Conservation (phyloP, 2,329 filamentous ascomycete species). For the Aureobasidium sp. region DNA sequence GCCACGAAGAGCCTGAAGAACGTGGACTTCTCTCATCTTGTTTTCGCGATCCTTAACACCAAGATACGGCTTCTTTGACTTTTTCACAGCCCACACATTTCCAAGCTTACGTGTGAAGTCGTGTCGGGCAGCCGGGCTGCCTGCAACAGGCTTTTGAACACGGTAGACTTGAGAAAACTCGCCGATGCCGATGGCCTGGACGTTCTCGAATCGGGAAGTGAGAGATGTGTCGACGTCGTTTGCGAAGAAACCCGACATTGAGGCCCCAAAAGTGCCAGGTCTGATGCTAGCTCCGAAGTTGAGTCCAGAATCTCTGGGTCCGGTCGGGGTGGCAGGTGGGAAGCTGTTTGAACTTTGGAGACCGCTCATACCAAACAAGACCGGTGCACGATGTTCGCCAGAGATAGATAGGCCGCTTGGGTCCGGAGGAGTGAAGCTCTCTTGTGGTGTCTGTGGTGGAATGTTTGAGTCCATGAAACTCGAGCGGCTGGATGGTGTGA, state of each 20-base stretch:
- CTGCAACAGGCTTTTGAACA: conserved; percentile 50
- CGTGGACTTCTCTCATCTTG: conserved; percentile 76
- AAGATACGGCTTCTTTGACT: conserved; percentile 71
- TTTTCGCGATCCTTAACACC: conserved; percentile 73
- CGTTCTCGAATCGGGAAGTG: conserved; percentile 68
- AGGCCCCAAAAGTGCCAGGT: conserved; percentile 26
- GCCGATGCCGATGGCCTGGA: conserved; percentile 74
- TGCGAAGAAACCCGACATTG: conserved; percentile 61
- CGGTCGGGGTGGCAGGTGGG: conserved; percentile 78
- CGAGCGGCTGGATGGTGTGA: conserved; percentile 44
- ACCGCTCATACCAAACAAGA: conserved; percentile 30
- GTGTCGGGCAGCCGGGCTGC: conserved; percentile 27
- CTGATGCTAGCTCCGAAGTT: conserved; percentile 47
- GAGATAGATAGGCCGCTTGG: conserved; percentile 80
- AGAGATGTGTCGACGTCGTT: conserved; percentile 70
- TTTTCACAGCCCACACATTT: conserved; percentile 84
- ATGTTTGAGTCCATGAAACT: conserved; percentile 48
- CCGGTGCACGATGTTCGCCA: conserved; percentile 41
- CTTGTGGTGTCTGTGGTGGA: conserved; percentile 62
- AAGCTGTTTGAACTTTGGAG: conserved; percentile 40
- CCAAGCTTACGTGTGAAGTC: conserved; percentile 25
- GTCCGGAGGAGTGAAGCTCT: conserved; percentile 67
- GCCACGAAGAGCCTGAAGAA: conserved; percentile 67
- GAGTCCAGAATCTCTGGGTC: conserved; percentile 51
- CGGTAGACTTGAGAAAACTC: conserved; percentile 92